phyloP scores from a whole-genome alignment of 208 protist species.

The Trypanosoma caninum region DNA sequence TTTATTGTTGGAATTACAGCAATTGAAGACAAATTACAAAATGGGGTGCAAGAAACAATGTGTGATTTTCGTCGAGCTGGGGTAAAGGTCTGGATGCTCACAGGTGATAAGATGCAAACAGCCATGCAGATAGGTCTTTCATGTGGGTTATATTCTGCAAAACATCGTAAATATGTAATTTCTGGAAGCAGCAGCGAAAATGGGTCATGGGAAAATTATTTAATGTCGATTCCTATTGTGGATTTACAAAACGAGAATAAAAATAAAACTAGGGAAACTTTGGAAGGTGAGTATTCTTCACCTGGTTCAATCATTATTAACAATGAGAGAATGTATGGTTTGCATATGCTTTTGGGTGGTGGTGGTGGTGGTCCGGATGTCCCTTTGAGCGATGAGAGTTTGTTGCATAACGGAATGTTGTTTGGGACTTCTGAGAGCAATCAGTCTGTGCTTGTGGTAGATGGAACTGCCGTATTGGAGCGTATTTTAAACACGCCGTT shows the following conservation, averaged over 20 bases:
- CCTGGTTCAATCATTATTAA: too few species aligned
- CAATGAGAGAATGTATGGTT: too few species aligned
- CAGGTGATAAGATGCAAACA: constrained; percentile 98
- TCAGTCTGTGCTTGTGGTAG: constrained; percentile 40
- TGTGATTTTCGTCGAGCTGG: constrained; percentile 59
- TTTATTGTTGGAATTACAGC: constrained; percentile 91
- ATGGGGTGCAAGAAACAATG: constrained; percentile 91
- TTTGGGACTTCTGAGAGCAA: not conserved
- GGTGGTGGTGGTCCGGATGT: too few species aligned
- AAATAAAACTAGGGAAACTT: too few species aligned
- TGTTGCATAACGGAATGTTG: not conserved
- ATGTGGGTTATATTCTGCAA: constrained; percentile 52
- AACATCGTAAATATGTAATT: constrained; percentile 46
- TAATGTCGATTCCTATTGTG: constrained; percentile 11
- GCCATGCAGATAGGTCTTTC: constrained; percentile 95
- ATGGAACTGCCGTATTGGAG: constrained; percentile 65
- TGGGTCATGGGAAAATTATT: constrained; percentile 17
- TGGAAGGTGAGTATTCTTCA: not conserved
- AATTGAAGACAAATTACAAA: constrained; percentile 98
- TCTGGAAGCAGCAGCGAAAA: not conserved
- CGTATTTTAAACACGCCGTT: constrained; percentile 48
- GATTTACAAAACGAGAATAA: not conserved
- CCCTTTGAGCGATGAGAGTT: not conserved
- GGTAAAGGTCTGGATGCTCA: constrained; percentile 97
- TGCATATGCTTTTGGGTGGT: too few species aligned